Evolutionary conservation across 2,329 filamentous ascomycete species (phyloP).

Genomic region (Fusarium lateritium): DNA sequence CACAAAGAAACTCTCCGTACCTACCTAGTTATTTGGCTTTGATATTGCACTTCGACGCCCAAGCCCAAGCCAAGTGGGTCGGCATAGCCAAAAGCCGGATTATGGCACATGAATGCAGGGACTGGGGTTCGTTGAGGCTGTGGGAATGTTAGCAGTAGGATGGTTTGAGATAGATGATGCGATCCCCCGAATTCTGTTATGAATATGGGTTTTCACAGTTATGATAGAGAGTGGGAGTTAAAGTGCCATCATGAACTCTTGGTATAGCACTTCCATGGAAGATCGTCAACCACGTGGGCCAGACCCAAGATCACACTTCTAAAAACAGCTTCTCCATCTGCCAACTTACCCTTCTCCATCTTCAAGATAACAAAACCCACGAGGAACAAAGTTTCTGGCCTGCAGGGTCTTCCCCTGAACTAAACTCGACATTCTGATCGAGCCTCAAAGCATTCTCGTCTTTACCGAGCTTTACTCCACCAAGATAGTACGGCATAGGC

Average conservation of each 20-base stretch:
- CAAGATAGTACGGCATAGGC: background rate
- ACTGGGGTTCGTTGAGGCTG: conserved; percentile 29
- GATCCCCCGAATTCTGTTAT: background rate
- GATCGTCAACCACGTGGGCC: conserved; percentile 18
- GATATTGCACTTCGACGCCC: conserved; percentile 37
- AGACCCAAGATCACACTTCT: background rate
- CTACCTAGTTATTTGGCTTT: conserved; percentile 4
- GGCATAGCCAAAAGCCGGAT: conserved; percentile 45
- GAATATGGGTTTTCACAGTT: background rate
- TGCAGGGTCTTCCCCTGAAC: conserved; percentile 43
- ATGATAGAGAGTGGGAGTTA: background rate
- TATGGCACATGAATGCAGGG: conserved; percentile 40
- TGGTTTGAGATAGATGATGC: conserved; percentile 13
- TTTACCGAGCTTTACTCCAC: conserved; percentile 21
- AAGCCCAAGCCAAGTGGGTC: conserved; percentile 47
- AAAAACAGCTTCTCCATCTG: conserved; percentile 18
- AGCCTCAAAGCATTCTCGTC: conserved; percentile 41
- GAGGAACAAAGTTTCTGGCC: conserved; percentile 23
- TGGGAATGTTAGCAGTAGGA: conserved; percentile 20
- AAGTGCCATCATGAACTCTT: background rate
- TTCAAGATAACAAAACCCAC: conserved; percentile 18
- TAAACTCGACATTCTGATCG: conserved; percentile 34
- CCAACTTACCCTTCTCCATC: conserved; percentile 29
- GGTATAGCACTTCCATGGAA: background rate
- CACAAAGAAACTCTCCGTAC: conserved; percentile 17